phyloP scores from a whole-genome alignment of 2,329 filamentous ascomycete species.

The Metarhizium humberi region DNA sequence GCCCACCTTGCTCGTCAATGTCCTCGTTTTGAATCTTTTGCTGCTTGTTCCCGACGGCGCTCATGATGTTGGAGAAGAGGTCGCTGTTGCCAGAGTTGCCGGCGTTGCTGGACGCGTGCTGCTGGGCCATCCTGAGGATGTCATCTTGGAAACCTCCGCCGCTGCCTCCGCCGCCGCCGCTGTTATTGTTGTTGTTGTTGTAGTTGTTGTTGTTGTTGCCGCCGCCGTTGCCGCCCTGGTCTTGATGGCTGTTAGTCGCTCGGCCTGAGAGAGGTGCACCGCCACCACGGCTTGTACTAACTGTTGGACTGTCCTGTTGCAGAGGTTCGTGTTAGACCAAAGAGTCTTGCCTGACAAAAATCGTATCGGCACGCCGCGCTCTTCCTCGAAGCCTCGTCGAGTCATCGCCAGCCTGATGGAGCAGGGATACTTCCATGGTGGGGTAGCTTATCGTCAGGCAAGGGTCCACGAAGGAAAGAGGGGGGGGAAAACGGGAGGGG shows the following conservation, averaged over 20 bases:
- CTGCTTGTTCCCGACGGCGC: constrained; percentile 40
- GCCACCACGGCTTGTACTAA: not conserved
- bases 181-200: constrained; percentile 12
- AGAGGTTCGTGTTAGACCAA: not conserved
- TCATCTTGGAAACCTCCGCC: constrained; percentile 32
- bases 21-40: constrained; percentile 36
- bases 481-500: too few species aligned
- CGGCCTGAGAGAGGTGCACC: too few species aligned
- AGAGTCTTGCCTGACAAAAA: not conserved
- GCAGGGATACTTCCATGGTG: not conserved
- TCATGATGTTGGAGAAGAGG: constrained; percentile 40
- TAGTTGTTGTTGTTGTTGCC: constrained; percentile 10
- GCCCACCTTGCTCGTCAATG: constrained; percentile 38
- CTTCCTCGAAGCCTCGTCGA: not conserved
- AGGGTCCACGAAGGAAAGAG: too few species aligned
- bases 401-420: not conserved
- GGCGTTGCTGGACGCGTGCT: constrained; percentile 36
- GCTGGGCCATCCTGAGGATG: constrained; percentile 37
- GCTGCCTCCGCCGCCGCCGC: constrained; percentile 4
- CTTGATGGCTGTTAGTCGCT: not conserved
- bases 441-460: not conserved
- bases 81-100: constrained; percentile 35
- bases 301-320: constrained; percentile 2
- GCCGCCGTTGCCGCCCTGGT: not conserved
- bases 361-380: too few species aligned